Evolutionary conservation across 164 flowering plant genomes (phyloP), one percentile per base, ranked within the genome.

Genomic region (Chloranthus sessilifolius): DNA sequence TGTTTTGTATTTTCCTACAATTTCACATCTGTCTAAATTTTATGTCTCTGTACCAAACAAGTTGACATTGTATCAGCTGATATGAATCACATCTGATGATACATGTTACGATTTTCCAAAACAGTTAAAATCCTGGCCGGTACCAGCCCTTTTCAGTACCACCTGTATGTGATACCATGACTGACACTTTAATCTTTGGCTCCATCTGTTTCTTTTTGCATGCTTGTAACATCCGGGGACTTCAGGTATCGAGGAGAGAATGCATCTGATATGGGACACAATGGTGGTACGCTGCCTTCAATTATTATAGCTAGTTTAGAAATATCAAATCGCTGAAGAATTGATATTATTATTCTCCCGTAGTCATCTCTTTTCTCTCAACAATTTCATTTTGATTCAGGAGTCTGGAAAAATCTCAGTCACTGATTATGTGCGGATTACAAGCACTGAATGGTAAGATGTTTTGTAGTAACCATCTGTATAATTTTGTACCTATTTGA

Each of bases 241-340:
- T 50, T 22, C 53, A 92, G 99, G 99, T 50, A 74, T 92, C 47
- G 99, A 92, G 66, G 99, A 92, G 77, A 81, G 96, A 66, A 92
- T 92, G 97, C 95, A 84, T 70, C 61, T 92, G 47, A 70, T 92
- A 50, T 92, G 97, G 97, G 85, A 88, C 51, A 68, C 78, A 2
- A 75, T 92, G 97, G 99, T 92, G 95, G 99, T 92, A 78, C 69
- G 83, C 24, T 45, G 30, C 55, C 1, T 19, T 47, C 21, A 35
- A 14, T 35, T 37, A 7, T 54, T 50, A 6, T n/a, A 21, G 26
- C 27, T 52, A 10, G 27, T 22, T 56, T 15, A 25, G 15, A 17
- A 14, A 47, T 38, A 21, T 41, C 11, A 26, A 31, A 24, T 28
- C 33, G 50, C 23, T 37, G 14, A 2, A 33, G 16, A n/a, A n/a